Percentiles rank a stretch among this genome's conserved stretches.
Evolutionary conservation across 2,329 filamentous ascomycete species (phyloP).

Genomic region (Clathrospora elynae): DNA sequence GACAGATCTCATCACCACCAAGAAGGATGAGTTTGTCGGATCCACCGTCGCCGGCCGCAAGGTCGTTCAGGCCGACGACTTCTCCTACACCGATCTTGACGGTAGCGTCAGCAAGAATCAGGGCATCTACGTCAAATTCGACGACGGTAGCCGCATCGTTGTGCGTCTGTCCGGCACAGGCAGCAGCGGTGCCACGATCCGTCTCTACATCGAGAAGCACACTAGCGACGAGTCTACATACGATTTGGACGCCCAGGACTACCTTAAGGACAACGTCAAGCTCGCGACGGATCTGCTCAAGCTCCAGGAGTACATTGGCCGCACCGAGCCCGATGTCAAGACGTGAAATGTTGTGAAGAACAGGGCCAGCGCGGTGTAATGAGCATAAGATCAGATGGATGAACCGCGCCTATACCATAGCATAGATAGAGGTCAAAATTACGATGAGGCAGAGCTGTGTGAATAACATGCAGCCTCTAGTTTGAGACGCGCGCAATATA

Average conservation of each 20-base stretch:
- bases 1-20: slow-evolving; percentile 72
- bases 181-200: slow-evolving; percentile 92
- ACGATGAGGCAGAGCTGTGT: no score
- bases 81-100: slow-evolving; percentile 98
- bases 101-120: slow-evolving; percentile 95
- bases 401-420: slow-evolving; percentile 3
- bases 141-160: slow-evolving; percentile 91
- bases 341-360: slow-evolving; percentile 63
- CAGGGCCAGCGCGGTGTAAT: slow-evolving; percentile 5
- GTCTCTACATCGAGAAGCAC: slow-evolving; percentile 96
- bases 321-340: slow-evolving; percentile 94
- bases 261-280: slow-evolving; percentile 86
- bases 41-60: slow-evolving; percentile 82
- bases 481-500: no score
- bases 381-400: slow-evolving; percentile 7
- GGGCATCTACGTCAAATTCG: slow-evolving; percentile 92
- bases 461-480: no score
- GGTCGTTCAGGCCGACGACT: slow-evolving; percentile 89
- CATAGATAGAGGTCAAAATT: slow-evolving; percentile 4
- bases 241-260: slow-evolving; percentile 84
- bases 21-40: slow-evolving; percentile 76
- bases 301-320: slow-evolving; percentile 91
- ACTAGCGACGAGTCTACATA: slow-evolving; percentile 80
- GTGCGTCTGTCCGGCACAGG: slow-evolving; percentile 94
- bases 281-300: slow-evolving; percentile 84